Evolutionary conservation across 2,329 filamentous ascomycete genomes (phyloP), one percentile per base, ranked within the genome.

Genomic region (Macrophomina pseudophaseolina): DNA sequence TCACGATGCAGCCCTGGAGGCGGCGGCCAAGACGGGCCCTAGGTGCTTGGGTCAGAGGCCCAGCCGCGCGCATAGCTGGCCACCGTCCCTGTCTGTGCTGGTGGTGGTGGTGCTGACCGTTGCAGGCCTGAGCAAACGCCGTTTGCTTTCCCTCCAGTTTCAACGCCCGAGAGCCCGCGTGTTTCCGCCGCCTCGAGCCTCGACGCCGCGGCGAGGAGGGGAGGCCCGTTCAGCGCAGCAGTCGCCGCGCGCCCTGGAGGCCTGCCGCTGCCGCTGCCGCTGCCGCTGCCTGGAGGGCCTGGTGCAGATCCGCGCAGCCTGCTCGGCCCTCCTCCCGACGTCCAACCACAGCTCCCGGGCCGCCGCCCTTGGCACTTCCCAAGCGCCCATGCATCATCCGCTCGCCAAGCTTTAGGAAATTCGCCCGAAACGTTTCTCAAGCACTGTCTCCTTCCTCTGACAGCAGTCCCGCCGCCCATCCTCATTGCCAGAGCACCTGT

Each of bases 1-100:
- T 60, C 58, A 60, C 58, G 42, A 60, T 49, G 44, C n/a, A 49
- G n/a, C 38, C 42, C 51, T 33, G 48, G 58, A 8, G 16, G 28
- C 30, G 58, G 5, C 12, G 28, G 58, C 58, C 58, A 60, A 60
- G 58, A 32, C 58, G 58, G 58, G 58, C 58, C 42, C 58, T 60
- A 35, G 32, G 23, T 49, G 58, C 58, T 60, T 60, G 58, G 42
- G n/a, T 28, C 28, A 11, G 9, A 3, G 28, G 12, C 4, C 30
- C 58, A 60, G 58, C 23, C 58, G 58, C 58, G 42, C 42, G 42
- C 58, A 60, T 49, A 48, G 28, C 58, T 33, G 42, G 7, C 42
- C 42, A 16, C 42, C 42, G 5, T 14, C 5, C 42, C 5, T 28
- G 8, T 60, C n/a, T 48, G 56, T 42, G 38, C 30, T 23, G 6